These are phyloP conservation scores for Colletotrichum magnum DNA, from an alignment of 2,329 filamentous ascomycete species.

Conservation along the genomic window DNA sequence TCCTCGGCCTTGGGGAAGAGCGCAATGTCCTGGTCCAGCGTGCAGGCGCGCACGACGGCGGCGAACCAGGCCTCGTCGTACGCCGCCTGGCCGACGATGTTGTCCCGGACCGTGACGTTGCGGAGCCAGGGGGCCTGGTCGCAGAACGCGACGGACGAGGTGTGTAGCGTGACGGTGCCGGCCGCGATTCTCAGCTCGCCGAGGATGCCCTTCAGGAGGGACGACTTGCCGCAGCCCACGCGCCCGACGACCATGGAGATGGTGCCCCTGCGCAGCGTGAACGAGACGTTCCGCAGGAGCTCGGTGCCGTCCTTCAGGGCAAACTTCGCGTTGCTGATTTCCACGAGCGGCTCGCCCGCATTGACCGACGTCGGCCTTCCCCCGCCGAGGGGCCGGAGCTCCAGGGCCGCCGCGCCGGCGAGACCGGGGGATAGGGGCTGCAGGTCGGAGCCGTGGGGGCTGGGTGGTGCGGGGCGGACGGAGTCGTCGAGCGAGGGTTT, in stretches of 20 bases:
- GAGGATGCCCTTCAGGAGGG: slow-evolving; percentile 54
- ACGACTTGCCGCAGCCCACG: slow-evolving; percentile 61
- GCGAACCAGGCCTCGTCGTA: slow-evolving; percentile 49
- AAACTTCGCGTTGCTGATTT: slow-evolving; percentile 39
- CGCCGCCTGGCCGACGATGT: slow-evolving; percentile 52
- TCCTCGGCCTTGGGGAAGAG: slow-evolving; percentile 50
- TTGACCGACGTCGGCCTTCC: background rate
- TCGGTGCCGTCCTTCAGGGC: slow-evolving; percentile 33
- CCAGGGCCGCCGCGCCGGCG: slow-evolving; percentile 7
- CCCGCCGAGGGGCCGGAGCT: background rate
- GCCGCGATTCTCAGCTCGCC: slow-evolving; percentile 52
- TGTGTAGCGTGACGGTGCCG: slow-evolving; percentile 23
- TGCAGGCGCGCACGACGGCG: slow-evolving; percentile 50
- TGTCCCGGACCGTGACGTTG: slow-evolving; percentile 56
- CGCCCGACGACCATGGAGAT: slow-evolving; percentile 57
- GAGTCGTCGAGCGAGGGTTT: slow-evolving; percentile 20
- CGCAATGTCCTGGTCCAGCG: slow-evolving; percentile 52
- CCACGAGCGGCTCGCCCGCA: slow-evolving; percentile 17
- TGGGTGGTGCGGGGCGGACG: background rate
- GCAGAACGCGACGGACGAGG: slow-evolving; percentile 55
- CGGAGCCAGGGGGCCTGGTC: slow-evolving; percentile 60
- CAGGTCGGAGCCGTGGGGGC: slow-evolving; percentile 29
- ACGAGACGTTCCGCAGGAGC: slow-evolving; percentile 46
- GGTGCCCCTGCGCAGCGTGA: slow-evolving; percentile 41
- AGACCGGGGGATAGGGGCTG: slow-evolving; percentile 38